phyloP scores from a whole-genome alignment of 495 filamentous ascomycete genomes.

The Trichoderma parareesei region DNA sequence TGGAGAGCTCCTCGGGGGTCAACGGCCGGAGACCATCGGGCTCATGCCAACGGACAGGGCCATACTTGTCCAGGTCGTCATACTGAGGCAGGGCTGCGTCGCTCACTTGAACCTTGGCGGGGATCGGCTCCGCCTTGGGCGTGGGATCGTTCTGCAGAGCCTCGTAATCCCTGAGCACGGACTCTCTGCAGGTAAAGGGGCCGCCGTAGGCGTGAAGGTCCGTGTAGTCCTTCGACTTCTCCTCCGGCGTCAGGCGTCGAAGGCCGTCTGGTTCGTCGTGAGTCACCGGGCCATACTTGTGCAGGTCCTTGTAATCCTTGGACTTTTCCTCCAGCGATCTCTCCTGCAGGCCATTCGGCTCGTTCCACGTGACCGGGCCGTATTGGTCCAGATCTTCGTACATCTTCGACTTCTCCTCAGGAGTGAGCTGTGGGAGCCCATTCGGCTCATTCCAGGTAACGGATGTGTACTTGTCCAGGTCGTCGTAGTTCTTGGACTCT shows the following conservation, averaged over 20 bases:
- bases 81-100: background rate
- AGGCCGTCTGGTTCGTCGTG: conserved; percentile 19
- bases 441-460: conserved; percentile 21
- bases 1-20: conserved; percentile 10
- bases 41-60: conserved; percentile 26
- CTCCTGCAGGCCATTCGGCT: conserved; percentile 11
- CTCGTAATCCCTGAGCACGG: conserved; percentile 2
- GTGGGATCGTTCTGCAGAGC: conserved; percentile 2
- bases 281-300: conserved; percentile 17
- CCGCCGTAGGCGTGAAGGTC: conserved; percentile 22
- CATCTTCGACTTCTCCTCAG: conserved; percentile 12
- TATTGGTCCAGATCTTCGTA: conserved; percentile 23
- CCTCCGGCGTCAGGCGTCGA: conserved; percentile 7
- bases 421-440: conserved; percentile 13
- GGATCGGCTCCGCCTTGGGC: conserved; percentile 3
- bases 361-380: conserved; percentile 17
- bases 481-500: conserved; percentile 18
- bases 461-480: conserved; percentile 21
- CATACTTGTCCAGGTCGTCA: conserved; percentile 22
- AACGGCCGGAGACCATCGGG: conserved; percentile 16
- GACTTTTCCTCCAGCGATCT: conserved; percentile 4
- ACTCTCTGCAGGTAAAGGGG: background rate
- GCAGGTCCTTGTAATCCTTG: conserved; percentile 16
- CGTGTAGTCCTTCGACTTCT: conserved; percentile 16
- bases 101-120: conserved; percentile 11